Evolutionary conservation across 257 asterid species (phyloP).

Genomic region (Verbena officinalis): DNA sequence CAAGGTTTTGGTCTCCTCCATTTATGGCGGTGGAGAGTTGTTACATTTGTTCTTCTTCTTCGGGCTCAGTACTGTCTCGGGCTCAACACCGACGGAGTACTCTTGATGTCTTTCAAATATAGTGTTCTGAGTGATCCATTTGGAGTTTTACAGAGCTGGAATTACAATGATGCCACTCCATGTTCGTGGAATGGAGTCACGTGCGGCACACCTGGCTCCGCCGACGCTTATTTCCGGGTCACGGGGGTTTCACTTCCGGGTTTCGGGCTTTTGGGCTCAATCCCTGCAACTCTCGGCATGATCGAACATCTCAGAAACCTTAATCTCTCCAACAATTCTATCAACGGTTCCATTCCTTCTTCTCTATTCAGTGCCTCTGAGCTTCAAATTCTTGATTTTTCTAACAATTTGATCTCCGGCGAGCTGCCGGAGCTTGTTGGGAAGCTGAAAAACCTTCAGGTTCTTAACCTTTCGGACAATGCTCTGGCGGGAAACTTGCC

Average conservation of each 20-base stretch:
- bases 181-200: constrained; percentile 85
- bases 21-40: constrained; percentile 48
- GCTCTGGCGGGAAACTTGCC: constrained; percentile 79
- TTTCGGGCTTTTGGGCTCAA: constrained; percentile 63
- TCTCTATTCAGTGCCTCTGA: constrained; percentile 60
- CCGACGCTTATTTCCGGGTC: constrained; percentile 60
- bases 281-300: constrained; percentile 71
- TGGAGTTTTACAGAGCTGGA: constrained; percentile 61
- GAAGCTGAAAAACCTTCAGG: constrained; percentile 41
- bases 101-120: constrained; percentile 69
- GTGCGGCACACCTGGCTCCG: constrained; percentile 60
- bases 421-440: constrained; percentile 61
- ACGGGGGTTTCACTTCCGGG: constrained; percentile 64
- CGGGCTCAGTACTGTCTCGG: constrained; percentile 44
- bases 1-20: constrained; percentile 41
- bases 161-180: constrained; percentile 54
- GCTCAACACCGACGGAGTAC: constrained; percentile 73
- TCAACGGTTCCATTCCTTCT: constrained; percentile 80
- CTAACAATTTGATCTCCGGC: constrained; percentile 79
- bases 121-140: constrained; percentile 61
- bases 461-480: constrained; percentile 79
- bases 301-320: constrained; percentile 54
- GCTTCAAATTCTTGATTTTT: constrained; percentile 66
- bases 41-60: constrained; percentile 38
- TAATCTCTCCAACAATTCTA: constrained; percentile 75